Conservation (phyloP, 257 asterid genomes). For the Nicotiana paniculata region DNA sequence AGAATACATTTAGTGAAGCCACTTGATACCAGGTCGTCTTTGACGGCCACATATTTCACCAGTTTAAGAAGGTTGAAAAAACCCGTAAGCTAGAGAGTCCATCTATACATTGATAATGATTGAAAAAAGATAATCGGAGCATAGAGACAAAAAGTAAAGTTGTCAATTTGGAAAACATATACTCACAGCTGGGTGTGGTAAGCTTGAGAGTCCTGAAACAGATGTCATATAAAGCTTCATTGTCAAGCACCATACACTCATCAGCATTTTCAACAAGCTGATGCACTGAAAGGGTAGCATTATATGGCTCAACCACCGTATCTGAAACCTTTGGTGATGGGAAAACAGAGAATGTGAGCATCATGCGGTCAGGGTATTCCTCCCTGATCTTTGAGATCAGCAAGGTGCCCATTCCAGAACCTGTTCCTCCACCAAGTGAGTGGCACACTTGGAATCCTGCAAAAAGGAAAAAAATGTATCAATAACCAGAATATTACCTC, state of each 20-base stretch:
- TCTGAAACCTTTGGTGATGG: conserved; percentile 87
- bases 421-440: conserved; percentile 87
- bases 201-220: conserved; percentile 79
- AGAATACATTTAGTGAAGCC: background rate
- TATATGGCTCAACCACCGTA: conserved; percentile 80
- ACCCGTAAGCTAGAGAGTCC: background rate
- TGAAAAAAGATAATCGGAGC: background rate
- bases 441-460: conserved; percentile 79
- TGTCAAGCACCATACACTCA: conserved; percentile 88
- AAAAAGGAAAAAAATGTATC: background rate
- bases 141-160: background rate
- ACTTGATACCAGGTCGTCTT: background rate
- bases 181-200: conserved; percentile 90
- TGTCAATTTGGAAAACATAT: background rate
- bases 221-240: conserved; percentile 73
- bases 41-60: background rate
- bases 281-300: conserved; percentile 82
- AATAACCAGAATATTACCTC: background rate
- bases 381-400: conserved; percentile 75
- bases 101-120: background rate
- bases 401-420: conserved; percentile 87
- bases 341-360: conserved; percentile 79
- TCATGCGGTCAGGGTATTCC: conserved; percentile 83
- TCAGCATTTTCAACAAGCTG: conserved; percentile 89
- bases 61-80: background rate